A percentile compares a stretch with the other conserved stretches of the same genome.
Evolutionary conservation across 495 filamentous ascomycete genomes (phyloP).

Genomic region (Rostrohypoxylon terebratum): DNA sequence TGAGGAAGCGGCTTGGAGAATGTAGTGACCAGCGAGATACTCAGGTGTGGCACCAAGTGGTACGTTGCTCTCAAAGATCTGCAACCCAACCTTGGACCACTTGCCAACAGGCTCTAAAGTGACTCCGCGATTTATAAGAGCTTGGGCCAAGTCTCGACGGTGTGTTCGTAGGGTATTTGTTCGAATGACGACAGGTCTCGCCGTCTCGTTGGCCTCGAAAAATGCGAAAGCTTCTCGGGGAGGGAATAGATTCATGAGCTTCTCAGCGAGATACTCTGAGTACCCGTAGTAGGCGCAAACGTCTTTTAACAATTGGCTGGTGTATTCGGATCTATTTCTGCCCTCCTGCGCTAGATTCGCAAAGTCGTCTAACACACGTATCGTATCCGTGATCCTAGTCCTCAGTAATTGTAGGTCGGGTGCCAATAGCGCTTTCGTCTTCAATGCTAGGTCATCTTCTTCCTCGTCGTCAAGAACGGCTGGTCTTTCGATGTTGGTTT

Average conservation of each 20-base stretch:
- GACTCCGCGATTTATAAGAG: slow-evolving; percentile 96
- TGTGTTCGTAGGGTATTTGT: slow-evolving; percentile 96
- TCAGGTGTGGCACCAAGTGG: slow-evolving; percentile 98
- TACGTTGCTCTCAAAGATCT: slow-evolving; percentile 93
- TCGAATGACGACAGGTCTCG: slow-evolving; percentile 81
- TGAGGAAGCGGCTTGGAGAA: slow-evolving; percentile 94
- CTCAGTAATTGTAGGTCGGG: slow-evolving; percentile 92
- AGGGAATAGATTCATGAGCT: slow-evolving; percentile 89
- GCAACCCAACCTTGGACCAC: slow-evolving; percentile 97
- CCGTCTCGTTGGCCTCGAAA: slow-evolving; percentile 97
- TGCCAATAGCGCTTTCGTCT: slow-evolving; percentile 69
- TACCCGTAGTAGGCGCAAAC: slow-evolving; percentile 96
- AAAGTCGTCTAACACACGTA: slow-evolving; percentile 91
- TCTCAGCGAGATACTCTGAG: slow-evolving; percentile 83
- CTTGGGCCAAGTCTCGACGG: slow-evolving; percentile 89
- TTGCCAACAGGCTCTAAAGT: slow-evolving; percentile 97
- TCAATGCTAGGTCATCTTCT: slow-evolving; percentile 57
- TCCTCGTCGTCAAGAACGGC: slow-evolving; percentile 72
- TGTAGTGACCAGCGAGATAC: slow-evolving; percentile 97
- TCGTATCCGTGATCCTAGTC: slow-evolving; percentile 90
- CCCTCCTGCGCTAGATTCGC: slow-evolving; percentile 79
- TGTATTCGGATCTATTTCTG: slow-evolving; percentile 87
- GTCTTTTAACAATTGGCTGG: slow-evolving; percentile 85
- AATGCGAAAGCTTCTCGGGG: slow-evolving; percentile 96
- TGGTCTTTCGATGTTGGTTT: slow-evolving; percentile 90